Base-by-base conservation (phyloP, 441 rosid genomes). In the Isatis lusitanica region DNA sequence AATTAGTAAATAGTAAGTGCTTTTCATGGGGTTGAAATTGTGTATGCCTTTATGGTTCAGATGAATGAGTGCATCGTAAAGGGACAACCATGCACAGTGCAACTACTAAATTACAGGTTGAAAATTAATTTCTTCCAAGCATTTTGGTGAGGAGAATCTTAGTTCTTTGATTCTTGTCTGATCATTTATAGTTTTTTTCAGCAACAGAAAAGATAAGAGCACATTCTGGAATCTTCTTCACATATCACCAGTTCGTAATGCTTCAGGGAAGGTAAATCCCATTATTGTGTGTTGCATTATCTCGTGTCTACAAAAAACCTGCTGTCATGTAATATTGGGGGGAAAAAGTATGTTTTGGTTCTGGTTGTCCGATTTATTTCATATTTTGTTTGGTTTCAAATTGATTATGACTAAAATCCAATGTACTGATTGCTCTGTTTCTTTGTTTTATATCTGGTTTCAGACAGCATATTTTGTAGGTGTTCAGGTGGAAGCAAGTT, bases 21-120 rank as follows among this genome's bases (percentile, higher is more conserved):
- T 71, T 71, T 33, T 47, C 28, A 30, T 60, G 52, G 47, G 61
- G 42, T 64, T 60, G 59, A 42, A 8, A 43, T 65, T 18, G 4
- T 36, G n/a, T 48, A 9, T 11, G 1, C 44, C 53, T 63, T 7
- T 24, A 21, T 50, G 56, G 63, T 78, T 55, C 84, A 92, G 98
- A 85, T 94, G 77, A 85, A 79, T 68, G 84, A 88, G 63, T 82
- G 90, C 81, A 85, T 94, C 65, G 81, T 35, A 66, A 76, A 74
- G 35, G 91, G 87, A 61, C 84, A 78, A 88, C 76, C 94, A 69
- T 92, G 97, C 89, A 90, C 98, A 78, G 97, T 90, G 79, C 90
- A 90, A 79, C 85, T 94, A 79, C 84, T 94, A 82, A 89, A 86
- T 80, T 92, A 91, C 98, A 94, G 98, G 97, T 94, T 85, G 81